phyloP scores from a whole-genome alignment of 2,329 filamentous ascomycete species.

The Venturia carpophila region DNA sequence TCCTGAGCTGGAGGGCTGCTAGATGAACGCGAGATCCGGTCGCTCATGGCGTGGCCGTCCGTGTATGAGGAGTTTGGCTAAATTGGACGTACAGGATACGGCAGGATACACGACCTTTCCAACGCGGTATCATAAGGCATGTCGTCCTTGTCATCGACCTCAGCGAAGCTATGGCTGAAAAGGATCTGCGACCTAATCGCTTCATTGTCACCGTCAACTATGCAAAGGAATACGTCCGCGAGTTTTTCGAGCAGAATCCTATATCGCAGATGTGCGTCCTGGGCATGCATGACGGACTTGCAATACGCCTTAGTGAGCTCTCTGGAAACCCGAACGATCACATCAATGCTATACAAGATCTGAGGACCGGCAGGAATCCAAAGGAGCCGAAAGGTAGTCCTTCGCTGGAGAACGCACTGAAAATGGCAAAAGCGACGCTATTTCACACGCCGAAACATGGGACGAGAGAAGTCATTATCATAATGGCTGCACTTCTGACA shows the following conservation, averaged over 20 bases:
- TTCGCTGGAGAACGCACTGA: slow-evolving; percentile 80
- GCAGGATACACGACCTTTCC: slow-evolving; percentile 88
- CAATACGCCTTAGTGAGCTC: slow-evolving; percentile 78
- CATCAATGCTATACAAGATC: slow-evolving; percentile 62
- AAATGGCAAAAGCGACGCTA: slow-evolving; percentile 88
- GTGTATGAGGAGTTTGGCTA: slow-evolving; percentile 1
- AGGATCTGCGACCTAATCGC: slow-evolving; percentile 83
- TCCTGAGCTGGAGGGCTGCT: not conserved
- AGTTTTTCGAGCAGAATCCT: slow-evolving; percentile 98
- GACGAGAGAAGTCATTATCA: slow-evolving; percentile 82
- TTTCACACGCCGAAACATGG: slow-evolving; percentile 90
- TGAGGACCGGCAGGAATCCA: slow-evolving; percentile 57
- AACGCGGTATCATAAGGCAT: slow-evolving; percentile 96
- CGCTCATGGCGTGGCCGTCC: not conserved
- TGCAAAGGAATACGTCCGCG: slow-evolving; percentile 77
- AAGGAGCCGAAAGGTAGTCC: slow-evolving; percentile 44
- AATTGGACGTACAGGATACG: slow-evolving; percentile 53
- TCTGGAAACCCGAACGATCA: slow-evolving; percentile 87
- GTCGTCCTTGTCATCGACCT: slow-evolving; percentile 85
- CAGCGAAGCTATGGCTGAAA: slow-evolving; percentile 88
- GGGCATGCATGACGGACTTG: slow-evolving; percentile 87
- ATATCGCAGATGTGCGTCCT: slow-evolving; percentile 92
- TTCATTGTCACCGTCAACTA: slow-evolving; percentile 77
- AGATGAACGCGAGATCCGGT: slow-evolving; percentile 11
- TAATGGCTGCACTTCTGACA: slow-evolving; percentile 84